phyloP scores from a whole-genome alignment of 176 grass and related monocot species.

The Guadua angustifolia region DNA sequence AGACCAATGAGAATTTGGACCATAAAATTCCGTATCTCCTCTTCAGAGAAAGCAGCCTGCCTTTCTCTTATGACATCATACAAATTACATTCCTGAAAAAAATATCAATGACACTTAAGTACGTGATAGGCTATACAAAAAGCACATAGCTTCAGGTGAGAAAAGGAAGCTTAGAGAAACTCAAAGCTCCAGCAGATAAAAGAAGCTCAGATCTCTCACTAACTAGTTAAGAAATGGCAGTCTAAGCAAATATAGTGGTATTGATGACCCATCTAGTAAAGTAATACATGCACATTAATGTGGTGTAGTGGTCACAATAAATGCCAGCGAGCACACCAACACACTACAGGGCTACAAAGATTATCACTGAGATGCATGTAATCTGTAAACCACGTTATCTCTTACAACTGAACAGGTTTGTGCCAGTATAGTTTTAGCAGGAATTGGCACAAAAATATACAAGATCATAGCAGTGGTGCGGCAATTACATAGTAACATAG shows the following conservation, averaged over 20 bases:
- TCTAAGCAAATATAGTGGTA: neutral
- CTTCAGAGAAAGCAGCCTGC: conserved; percentile 59
- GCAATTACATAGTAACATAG: neutral
- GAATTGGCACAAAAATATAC: neutral
- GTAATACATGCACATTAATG: neutral
- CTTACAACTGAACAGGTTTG: neutral
- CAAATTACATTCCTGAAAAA: conserved; percentile 68
- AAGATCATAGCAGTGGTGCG: neutral
- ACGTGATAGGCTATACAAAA: neutral
- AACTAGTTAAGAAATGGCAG: neutral
- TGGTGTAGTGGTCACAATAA: no score
- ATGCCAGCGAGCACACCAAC: no score
- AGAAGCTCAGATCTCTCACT: neutral
- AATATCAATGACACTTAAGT: neutral
- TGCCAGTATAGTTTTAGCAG: neutral
- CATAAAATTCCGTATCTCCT: conserved; percentile 67
- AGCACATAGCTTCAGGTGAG: neutral
- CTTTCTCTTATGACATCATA: conserved; percentile 84
- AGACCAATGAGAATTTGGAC: conserved; percentile 85
- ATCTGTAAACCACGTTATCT: neutral
- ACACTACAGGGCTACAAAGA: neutral
- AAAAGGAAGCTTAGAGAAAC: conserved; percentile 4
- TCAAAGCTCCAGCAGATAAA: neutral
- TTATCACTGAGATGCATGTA: neutral
- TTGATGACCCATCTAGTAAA: neutral